Evolutionary conservation across 208 protist genomes (phyloP), one percentile per base, ranked within the genome.

Genomic region (Zelonia costaricensis): DNA sequence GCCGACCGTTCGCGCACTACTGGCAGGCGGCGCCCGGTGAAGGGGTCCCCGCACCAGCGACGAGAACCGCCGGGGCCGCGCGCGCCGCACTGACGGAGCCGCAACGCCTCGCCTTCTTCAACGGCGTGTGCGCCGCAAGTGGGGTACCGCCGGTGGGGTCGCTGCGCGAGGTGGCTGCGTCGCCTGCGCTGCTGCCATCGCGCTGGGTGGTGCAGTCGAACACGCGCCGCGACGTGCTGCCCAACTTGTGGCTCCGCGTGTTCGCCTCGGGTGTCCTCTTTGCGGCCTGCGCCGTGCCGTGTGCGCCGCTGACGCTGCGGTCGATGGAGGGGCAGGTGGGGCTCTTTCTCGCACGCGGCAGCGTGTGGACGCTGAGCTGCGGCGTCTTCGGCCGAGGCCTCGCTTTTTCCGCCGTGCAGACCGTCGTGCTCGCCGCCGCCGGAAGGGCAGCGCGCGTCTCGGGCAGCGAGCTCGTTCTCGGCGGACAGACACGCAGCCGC

Each of bases 301-400:
- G 56, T n/a, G 83, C 88, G 0, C 88, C 88, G 25, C 66, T 91
- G 15, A 79, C 73, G 28, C 45, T 94, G 42, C 74, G 76, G 6
- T 88, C 74, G 72, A 73, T 88, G 48, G 85, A 94, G 52, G 66
- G 68, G 16, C 88, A 94, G 65, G 36, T 87, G 0, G 84, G 85
- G 1, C 69, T 87, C 15, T 80, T 87, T 18, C 68, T 94, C 13
- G 35, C 70, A 3, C 82, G 84, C n/a, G 88, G 88, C n/a, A 84
- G 72, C 42, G 54, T 92, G 18, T 94, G 88, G 85, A 88, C 88
- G 8, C 71, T 94, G 3, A 64, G 80, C 16, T 74, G 65, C 22
- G 82, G 80, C 12, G 31, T 88, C 1, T 79, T 84, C 16, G 65
- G 63, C 12, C 42, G 72, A 4, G 74, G 81, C 52, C 0, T 94